A percentile compares a stretch with the other conserved stretches of the same genome.
These are phyloP conservation scores for Globisporangium solare DNA, from an alignment of 352 stramenopile species.

Conservation along the genomic window DNA sequence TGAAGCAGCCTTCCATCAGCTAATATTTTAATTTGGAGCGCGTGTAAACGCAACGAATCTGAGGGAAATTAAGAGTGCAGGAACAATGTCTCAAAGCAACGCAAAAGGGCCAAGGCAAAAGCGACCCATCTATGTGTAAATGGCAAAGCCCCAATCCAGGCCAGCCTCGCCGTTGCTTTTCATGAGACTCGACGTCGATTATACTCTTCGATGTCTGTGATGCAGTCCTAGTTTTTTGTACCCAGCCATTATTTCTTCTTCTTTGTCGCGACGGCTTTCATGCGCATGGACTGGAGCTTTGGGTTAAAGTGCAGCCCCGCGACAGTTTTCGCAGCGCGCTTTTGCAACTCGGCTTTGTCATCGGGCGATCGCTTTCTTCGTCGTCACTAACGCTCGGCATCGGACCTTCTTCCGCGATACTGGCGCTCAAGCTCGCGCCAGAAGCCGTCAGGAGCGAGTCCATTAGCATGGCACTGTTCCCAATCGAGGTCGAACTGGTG, in stretches of 20 bases:
- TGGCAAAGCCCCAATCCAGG: too few species aligned
- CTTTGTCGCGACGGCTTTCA: conserved; percentile 15
- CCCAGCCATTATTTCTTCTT: conserved; percentile 36
- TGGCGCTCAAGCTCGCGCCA: conserved; percentile 13
- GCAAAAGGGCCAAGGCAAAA: too few species aligned
- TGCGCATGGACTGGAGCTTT: conserved; percentile 35
- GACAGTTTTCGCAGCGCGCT: conserved; percentile 46
- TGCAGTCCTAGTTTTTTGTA: not conserved
- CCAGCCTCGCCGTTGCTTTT: too few species aligned
- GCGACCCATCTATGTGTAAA: too few species aligned
- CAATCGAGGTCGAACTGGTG: not conserved
- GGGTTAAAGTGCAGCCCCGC: conserved; percentile 40
- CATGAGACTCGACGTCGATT: too few species aligned
- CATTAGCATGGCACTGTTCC: conserved; percentile 3
- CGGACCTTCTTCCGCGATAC: conserved; percentile 46
- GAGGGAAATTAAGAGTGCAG: too few species aligned
- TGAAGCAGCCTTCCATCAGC: too few species aligned
- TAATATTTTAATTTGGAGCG: too few species aligned
- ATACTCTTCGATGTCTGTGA: too few species aligned
- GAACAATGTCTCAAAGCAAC: too few species aligned
- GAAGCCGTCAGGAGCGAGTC: conserved; percentile 2
- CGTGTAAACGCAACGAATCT: too few species aligned
- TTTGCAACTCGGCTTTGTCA: conserved; percentile 64
- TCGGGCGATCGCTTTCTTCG: conserved; percentile 53
- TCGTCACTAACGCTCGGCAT: conserved; percentile 48